Conservation (phyloP, 2,329 filamentous ascomycete genomes). For the Fusarium sororula region DNA sequence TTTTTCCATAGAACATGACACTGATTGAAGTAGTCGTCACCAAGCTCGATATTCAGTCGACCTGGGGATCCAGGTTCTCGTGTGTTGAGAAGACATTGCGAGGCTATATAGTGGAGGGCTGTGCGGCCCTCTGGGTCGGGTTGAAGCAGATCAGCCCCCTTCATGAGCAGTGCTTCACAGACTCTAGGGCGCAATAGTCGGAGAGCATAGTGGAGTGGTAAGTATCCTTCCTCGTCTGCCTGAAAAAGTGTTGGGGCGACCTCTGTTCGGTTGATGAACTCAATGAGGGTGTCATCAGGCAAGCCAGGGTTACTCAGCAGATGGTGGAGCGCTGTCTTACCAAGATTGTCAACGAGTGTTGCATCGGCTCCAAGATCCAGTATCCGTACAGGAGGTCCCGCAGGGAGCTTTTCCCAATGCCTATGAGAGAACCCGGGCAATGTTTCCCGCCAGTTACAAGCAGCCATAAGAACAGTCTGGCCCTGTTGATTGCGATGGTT, state of each 20-base stretch:
- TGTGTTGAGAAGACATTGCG: background rate
- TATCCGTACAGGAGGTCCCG: conserved; percentile 5
- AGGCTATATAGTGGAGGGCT: conserved; percentile 28
- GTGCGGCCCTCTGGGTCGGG: conserved; percentile 22
- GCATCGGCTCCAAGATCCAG: conserved; percentile 25
- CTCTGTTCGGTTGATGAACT: conserved; percentile 26
- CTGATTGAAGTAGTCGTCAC: background rate
- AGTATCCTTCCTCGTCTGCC: conserved; percentile 11
- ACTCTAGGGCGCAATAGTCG: conserved; percentile 12
- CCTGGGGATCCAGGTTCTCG: background rate
- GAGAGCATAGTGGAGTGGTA: conserved; percentile 27
- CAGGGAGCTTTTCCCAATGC: background rate
- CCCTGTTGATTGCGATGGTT: conserved; percentile 27
- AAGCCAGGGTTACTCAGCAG: conserved; percentile 23
- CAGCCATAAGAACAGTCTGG: conserved; percentile 31
- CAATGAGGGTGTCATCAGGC: conserved; percentile 4
- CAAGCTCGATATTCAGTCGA: background rate
- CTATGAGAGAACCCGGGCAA: background rate
- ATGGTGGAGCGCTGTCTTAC: conserved; percentile 35
- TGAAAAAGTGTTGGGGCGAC: conserved; percentile 7
- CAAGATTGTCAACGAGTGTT: conserved; percentile 14
- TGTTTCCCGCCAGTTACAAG: conserved; percentile 9
- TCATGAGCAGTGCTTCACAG: conserved; percentile 26
- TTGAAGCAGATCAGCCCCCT: conserved; percentile 18
- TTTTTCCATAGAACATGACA: conserved; percentile 21